Evolutionary conservation across 129 eudicot species (phyloP).

Genomic region (Escallonia rubra): DNA sequence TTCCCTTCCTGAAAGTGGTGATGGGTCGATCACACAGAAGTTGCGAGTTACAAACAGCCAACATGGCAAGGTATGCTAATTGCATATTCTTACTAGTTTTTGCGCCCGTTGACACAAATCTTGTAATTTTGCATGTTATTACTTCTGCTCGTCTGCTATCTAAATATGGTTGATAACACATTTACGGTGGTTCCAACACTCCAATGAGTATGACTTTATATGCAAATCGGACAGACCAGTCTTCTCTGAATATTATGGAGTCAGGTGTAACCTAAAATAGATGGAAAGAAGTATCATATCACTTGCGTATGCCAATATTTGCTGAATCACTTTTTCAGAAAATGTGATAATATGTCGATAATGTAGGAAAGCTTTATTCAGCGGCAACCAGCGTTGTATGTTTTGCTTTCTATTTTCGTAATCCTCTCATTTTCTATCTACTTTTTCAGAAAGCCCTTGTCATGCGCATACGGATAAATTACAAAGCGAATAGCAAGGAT

Average conservation of each 20-base stretch:
- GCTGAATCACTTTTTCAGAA: no score
- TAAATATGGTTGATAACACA: neutral
- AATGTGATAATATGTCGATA: no score
- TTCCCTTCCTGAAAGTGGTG: slow-evolving; percentile 63
- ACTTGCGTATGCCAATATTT: no score
- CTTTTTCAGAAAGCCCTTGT: slow-evolving; percentile 73
- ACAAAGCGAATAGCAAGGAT: slow-evolving; percentile 75
- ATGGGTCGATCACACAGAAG: slow-evolving; percentile 70
- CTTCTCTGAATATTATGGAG: no score
- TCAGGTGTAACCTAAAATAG: no score
- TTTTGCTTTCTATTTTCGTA: no score
- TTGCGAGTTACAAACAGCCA: slow-evolving; percentile 82
- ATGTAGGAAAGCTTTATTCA: no score
- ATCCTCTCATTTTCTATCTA: no score
- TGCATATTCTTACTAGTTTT: neutral
- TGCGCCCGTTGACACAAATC: neutral
- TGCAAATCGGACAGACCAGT: neutral
- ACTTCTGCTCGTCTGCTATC: no score
- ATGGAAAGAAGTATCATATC: no score
- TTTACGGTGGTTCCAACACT: neutral
- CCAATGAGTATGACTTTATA: neutral
- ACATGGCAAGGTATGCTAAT: slow-evolving; percentile 76
- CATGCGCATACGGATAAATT: slow-evolving; percentile 87
- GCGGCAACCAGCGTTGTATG: no score
- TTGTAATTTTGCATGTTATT: no score